phyloP scores from a whole-genome alignment of 2,329 filamentous ascomycete species.

The Mollisia scopiformis region DNA sequence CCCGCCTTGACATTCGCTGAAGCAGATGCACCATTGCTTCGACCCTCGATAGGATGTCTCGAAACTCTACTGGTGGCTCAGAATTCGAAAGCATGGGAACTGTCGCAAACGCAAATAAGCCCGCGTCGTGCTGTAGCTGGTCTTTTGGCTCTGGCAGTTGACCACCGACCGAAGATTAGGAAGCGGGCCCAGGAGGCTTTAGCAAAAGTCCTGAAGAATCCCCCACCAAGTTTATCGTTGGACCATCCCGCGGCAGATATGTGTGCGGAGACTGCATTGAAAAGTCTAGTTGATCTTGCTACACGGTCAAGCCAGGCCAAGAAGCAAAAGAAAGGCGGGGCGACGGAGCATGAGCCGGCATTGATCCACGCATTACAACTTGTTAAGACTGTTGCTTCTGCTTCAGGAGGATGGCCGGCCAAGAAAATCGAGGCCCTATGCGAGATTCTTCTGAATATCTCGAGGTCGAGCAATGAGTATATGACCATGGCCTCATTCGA shows the following conservation, averaged over 20 bases:
- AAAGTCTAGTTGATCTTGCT: conserved; percentile 76
- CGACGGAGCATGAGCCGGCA: conserved; percentile 72
- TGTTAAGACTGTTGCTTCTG: conserved; percentile 84
- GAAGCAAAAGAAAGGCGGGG: conserved; percentile 67
- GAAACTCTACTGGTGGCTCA: conserved; percentile 91
- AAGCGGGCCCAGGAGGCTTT: conserved; percentile 92
- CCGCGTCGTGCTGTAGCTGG: conserved; percentile 87
- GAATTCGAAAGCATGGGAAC: conserved; percentile 84
- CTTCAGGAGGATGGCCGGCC: conserved; percentile 93
- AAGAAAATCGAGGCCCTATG: conserved; percentile 93
- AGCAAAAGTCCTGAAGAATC: conserved; percentile 78
- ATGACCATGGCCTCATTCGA: conserved; percentile 96
- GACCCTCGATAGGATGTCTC: conserved; percentile 88
- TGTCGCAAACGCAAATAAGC: conserved; percentile 80
- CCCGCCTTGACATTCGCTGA: conserved; percentile 80
- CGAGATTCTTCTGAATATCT: conserved; percentile 86
- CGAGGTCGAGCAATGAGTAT: conserved; percentile 89
- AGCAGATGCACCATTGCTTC: conserved; percentile 83
- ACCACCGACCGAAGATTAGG: conserved; percentile 89
- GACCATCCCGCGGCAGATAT: conserved; percentile 96
- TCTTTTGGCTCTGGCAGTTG: conserved; percentile 80
- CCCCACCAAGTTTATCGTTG: conserved; percentile 86
- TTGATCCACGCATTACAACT: conserved; percentile 92
- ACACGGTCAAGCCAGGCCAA: conserved; percentile 61
- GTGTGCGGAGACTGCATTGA: conserved; percentile 89